Percentiles rank a stretch among this genome's conserved stretches.
phyloP scores from a whole-genome alignment of 257 asterid genomes.

The Solanum acaule region DNA sequence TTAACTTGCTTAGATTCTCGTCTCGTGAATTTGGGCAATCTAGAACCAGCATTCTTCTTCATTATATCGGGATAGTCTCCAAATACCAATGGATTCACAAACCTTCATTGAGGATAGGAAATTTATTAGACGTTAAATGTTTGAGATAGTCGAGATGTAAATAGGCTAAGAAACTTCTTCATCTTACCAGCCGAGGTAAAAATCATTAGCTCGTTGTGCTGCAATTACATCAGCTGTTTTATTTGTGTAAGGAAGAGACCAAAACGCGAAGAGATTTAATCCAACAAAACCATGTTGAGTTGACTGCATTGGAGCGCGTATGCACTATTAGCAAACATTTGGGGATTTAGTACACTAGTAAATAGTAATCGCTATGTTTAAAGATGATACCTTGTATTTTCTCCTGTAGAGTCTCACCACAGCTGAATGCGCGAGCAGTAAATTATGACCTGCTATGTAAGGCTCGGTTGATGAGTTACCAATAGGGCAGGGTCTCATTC shows the following conservation, averaged over 20 bases:
- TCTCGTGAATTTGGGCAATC: conserved; percentile 39
- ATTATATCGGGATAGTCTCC: conserved; percentile 57
- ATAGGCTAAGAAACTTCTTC: neutral
- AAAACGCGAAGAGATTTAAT: conserved; percentile 26
- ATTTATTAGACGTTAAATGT: neutral
- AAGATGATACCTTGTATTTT: conserved; percentile 25
- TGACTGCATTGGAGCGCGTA: conserved; percentile 20
- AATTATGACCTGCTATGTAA: conserved; percentile 36
- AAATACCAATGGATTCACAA: conserved; percentile 38
- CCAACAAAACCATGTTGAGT: conserved; percentile 53
- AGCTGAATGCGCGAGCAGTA: conserved; percentile 46
- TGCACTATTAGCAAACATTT: neutral
- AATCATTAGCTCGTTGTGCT: conserved; percentile 33
- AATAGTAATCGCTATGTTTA: neutral
- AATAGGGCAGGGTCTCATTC: conserved; percentile 2
- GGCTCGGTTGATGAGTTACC: conserved; percentile 47
- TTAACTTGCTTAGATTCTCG: conserved; percentile 35
- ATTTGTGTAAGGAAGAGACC: conserved; percentile 31
- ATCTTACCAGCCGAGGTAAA: conserved; percentile 50
- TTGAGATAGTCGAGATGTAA: neutral
- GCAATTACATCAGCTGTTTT: conserved; percentile 37
- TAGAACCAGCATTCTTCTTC: conserved; percentile 34
- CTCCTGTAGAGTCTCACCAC: conserved; percentile 18
- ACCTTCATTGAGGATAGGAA: conserved; percentile 21
- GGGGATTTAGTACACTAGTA: neutral